Conservation (phyloP, 2,329 filamentous ascomycete species). For the Elsinoe necatrix region DNA sequence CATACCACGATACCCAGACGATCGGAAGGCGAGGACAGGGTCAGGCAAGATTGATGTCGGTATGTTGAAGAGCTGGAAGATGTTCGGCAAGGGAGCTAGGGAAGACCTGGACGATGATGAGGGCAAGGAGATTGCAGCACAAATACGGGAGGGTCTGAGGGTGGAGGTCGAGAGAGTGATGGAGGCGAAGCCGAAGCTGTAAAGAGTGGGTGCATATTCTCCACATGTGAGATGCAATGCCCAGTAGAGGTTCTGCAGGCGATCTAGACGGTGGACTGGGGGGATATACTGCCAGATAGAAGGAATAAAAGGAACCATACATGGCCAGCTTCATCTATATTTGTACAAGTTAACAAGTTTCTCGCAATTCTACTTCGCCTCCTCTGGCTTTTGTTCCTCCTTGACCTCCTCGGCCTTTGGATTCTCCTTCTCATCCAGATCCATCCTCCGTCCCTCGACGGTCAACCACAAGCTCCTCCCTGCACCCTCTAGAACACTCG, state of each 20-base stretch:
- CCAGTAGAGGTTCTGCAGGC: neutral
- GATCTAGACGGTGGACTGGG: neutral
- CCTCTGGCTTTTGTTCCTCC: constrained; percentile 13
- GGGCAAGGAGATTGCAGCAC: constrained; percentile 50
- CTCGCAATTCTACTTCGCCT: neutral
- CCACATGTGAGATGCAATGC: neutral
- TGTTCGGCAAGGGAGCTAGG: constrained; percentile 68
- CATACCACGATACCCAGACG: constrained; percentile 63
- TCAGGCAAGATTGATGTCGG: constrained; percentile 39
- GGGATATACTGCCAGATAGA: neutral
- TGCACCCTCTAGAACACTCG: constrained; percentile 68
- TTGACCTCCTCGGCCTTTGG: constrained; percentile 19
- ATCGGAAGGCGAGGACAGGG: constrained; percentile 42
- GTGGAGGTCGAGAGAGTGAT: constrained; percentile 27
- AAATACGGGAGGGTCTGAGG: constrained; percentile 35
- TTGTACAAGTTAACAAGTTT: neutral
- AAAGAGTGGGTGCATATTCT: neutral
- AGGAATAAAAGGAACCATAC: neutral
- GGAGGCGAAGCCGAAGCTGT: constrained; percentile 16
- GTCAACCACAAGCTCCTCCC: constrained; percentile 79
- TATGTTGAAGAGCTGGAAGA: constrained; percentile 58
- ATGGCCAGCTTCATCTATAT: neutral
- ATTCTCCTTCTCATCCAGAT: constrained; percentile 66
- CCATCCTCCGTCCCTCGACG: constrained; percentile 69
- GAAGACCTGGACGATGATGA: constrained; percentile 72